Evolutionary conservation across 2,329 filamentous ascomycete species (phyloP).

Genomic region (Paecilomyces niveus): DNA sequence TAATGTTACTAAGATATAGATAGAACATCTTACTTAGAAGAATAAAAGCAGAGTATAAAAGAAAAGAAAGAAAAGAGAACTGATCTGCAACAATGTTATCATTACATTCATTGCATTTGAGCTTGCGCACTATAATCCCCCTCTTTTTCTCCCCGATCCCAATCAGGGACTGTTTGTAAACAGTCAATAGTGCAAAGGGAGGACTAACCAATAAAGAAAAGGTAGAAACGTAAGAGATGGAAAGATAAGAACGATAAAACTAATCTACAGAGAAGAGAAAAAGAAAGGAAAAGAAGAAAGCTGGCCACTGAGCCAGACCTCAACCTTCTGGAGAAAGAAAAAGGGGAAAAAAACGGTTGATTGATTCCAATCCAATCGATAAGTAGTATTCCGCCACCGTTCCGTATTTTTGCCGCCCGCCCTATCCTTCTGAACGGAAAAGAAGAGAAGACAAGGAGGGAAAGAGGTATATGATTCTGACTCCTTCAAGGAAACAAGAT

Average conservation of each 20-base stretch:
- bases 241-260: no score
- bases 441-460: background rate
- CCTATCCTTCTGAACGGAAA: background rate
- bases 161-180: no score
- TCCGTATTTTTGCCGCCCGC: background rate
- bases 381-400: background rate
- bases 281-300: background rate
- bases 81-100: no score
- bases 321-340: background rate
- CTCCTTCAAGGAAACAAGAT: background rate
- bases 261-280: background rate
- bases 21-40: background rate
- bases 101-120: no score
- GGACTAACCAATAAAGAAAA: no score
- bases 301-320: background rate
- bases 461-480: background rate
- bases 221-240: no score
- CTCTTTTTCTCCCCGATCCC: no score
- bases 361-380: no score
- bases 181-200: no score
- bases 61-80: background rate
- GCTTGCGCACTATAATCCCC: no score
- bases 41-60: background rate
- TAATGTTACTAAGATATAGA: background rate
- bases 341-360: background rate